Evolutionary conservation across 176 grass and related monocot species (phyloP).

Genomic region (Luzula sylvatica): DNA sequence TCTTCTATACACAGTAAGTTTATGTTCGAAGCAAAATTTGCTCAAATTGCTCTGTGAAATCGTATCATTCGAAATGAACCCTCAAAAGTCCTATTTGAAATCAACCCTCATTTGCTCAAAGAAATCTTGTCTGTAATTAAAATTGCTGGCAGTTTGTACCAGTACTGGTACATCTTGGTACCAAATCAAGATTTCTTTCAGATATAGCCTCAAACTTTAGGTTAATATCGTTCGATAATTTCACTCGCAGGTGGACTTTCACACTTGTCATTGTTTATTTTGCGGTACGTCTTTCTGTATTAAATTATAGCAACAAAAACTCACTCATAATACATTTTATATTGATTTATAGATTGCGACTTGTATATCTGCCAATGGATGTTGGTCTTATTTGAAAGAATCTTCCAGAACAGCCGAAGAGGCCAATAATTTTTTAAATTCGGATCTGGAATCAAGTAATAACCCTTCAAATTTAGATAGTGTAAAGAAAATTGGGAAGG

Average conservation of each 20-base stretch:
- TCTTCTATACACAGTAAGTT: conserved; percentile 36
- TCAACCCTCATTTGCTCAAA: not conserved
- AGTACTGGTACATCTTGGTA: too few relatives aligned
- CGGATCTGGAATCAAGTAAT: conserved; percentile 18
- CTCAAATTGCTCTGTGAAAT: not conserved
- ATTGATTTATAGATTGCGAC: conserved; percentile 30
- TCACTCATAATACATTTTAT: conserved; percentile 7
- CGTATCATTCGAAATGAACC: not conserved
- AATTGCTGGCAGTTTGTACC: too few relatives aligned
- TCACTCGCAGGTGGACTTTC: conserved; percentile 37
- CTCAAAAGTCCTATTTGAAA: not conserved
- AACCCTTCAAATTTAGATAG: not conserved
- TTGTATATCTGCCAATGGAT: conserved; percentile 24
- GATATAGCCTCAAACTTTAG: not conserved
- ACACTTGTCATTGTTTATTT: conserved; percentile 28
- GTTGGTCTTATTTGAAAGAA: conserved; percentile 28
- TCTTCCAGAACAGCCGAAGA: conserved; percentile 8
- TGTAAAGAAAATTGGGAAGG: conserved; percentile 8
- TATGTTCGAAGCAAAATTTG: too few relatives aligned
- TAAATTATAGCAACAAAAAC: not conserved
- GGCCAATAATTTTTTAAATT: conserved; percentile 3
- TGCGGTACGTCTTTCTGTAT: conserved; percentile 11
- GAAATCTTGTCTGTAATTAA: too few relatives aligned
- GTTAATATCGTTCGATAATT: not conserved
- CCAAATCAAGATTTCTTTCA: too few relatives aligned